phyloP scores from a whole-genome alignment of 1,284 basidiomycete genomes.

The Cryptococcus sp. region DNA sequence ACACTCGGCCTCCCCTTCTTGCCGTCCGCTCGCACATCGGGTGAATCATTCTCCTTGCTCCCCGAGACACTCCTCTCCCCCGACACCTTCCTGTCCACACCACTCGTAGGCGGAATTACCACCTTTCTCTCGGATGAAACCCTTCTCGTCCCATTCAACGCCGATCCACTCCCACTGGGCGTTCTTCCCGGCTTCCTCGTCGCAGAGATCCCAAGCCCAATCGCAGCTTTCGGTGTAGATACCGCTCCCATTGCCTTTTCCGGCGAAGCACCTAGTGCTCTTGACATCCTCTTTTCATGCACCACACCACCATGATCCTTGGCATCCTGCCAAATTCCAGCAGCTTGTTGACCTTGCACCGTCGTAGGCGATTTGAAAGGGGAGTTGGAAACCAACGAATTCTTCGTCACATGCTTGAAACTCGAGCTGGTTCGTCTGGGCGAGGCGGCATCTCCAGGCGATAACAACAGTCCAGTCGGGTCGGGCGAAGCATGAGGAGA shows the following conservation, averaged over 20 bases:
- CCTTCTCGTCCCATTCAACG: conserved; percentile 30
- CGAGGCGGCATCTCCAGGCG: conserved; percentile 6
- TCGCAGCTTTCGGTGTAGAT: conserved; percentile 30
- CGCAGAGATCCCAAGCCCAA: conserved; percentile 38
- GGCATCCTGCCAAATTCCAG: conserved; percentile 12
- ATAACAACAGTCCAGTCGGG: neutral
- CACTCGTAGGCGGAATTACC: conserved; percentile 18
- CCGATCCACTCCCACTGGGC: conserved; percentile 10
- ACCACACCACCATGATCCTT: too few species aligned
- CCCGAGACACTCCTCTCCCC: too few species aligned
- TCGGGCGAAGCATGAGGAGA: conserved; percentile 39
- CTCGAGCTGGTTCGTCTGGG: conserved; percentile 71
- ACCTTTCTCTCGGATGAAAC: conserved; percentile 34
- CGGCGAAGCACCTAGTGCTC: conserved; percentile 29
- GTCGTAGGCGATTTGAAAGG: conserved; percentile 62
- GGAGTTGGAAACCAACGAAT: conserved; percentile 79
- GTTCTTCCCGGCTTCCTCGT: conserved; percentile 10
- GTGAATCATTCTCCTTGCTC: conserved; percentile 59
- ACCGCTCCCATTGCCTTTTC: conserved; percentile 28
- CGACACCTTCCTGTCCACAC: conserved; percentile 14
- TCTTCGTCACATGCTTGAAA: conserved; percentile 72
- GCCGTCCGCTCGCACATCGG: conserved; percentile 52
- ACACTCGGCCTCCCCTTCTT: conserved; percentile 64
- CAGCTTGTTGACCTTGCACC: conserved; percentile 25
- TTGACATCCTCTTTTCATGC: conserved; percentile 29